These are phyloP conservation scores for Mesotaenium endlicherianum DNA, from an alignment of 139 green algal genomes.

Conservation along the genomic window DNA sequence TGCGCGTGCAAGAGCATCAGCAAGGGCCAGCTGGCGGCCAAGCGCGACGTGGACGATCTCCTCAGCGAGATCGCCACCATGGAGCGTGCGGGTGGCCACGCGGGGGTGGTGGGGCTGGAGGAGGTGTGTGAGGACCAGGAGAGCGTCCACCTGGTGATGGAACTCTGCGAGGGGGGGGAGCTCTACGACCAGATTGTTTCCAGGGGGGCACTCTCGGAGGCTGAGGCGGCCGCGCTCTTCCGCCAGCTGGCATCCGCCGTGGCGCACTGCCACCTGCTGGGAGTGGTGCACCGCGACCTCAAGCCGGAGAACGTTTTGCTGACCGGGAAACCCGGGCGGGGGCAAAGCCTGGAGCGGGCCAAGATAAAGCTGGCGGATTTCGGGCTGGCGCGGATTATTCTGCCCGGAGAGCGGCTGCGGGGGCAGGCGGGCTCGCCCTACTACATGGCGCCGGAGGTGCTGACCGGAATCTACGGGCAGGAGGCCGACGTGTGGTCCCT, in stretches of 20 bases:
- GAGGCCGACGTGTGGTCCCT: background rate
- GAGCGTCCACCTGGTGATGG: constrained; percentile 23
- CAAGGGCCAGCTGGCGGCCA: constrained; percentile 78
- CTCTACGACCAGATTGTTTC: constrained; percentile 91
- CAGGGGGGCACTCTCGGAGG: constrained; percentile 78
- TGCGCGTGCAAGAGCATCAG: constrained; percentile 85
- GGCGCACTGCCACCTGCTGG: constrained; percentile 84
- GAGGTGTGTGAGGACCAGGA: constrained; percentile 2
- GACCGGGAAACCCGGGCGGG: no score
- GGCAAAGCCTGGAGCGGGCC: no score
- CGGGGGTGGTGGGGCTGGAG: constrained; percentile 66
- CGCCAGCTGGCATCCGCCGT: constrained; percentile 86
- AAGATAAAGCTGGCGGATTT: no score
- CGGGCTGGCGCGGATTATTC: no score
- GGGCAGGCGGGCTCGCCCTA: constrained; percentile 5
- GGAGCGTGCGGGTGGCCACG: constrained; percentile 76
- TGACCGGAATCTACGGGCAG: background rate
- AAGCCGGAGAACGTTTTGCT: no score
- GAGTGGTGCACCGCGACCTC: no score
- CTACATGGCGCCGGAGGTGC: constrained; percentile 25
- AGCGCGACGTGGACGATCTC: constrained; percentile 73
- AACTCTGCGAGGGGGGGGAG: constrained; percentile 79
- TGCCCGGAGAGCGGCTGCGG: no score
- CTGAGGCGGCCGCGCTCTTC: constrained; percentile 76
- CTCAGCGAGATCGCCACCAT: constrained; percentile 66